A percentile compares a stretch with the other conserved stretches of the same genome.
Conservation (phyloP, 805 yeast genomes). For the Pachysolen tannophilus region DNA sequence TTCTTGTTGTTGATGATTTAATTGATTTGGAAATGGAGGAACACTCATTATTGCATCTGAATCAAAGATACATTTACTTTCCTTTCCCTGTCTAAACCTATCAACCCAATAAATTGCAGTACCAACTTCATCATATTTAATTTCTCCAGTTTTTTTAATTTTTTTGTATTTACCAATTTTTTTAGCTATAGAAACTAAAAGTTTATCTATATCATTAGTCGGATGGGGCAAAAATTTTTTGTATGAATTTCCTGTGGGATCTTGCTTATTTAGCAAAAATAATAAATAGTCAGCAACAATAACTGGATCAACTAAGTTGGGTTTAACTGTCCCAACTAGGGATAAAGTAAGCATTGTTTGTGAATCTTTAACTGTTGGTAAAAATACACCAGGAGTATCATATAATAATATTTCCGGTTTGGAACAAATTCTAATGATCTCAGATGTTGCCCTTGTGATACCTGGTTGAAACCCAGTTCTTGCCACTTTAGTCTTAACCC, state of each 20-base stretch:
- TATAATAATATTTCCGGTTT: conserved; percentile 62
- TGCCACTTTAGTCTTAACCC: conserved; percentile 54
- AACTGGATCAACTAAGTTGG: conserved; percentile 69
- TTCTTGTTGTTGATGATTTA: conserved; percentile 7
- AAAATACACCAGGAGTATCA: conserved; percentile 90
- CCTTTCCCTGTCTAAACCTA: conserved; percentile 51
- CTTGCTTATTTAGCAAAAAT: conserved; percentile 61
- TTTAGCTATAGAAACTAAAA: conserved; percentile 42
- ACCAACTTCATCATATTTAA: conserved; percentile 42
- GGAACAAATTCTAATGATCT: conserved; percentile 53
- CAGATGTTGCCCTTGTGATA: conserved; percentile 74
- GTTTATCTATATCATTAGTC: conserved; percentile 60
- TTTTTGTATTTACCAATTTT: conserved; percentile 20
- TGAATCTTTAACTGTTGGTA: conserved; percentile 61
- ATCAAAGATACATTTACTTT: conserved; percentile 25
- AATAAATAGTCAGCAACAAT: conserved; percentile 81
- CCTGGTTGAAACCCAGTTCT: conserved; percentile 86
- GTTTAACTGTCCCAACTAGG: conserved; percentile 67
- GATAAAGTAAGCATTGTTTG: conserved; percentile 71
- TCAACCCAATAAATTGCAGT: conserved; percentile 59
- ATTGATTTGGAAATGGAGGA: no score
- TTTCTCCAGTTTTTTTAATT: conserved; percentile 21
- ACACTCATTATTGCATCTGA: no score
- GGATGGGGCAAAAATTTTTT: conserved; percentile 45
- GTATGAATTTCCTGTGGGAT: conserved; percentile 36